Percentiles rank a stretch among this genome's conserved stretches.
Conservation (phyloP, 805 yeast genomes). For the Sugiyamaella qingdaonensis region DNA sequence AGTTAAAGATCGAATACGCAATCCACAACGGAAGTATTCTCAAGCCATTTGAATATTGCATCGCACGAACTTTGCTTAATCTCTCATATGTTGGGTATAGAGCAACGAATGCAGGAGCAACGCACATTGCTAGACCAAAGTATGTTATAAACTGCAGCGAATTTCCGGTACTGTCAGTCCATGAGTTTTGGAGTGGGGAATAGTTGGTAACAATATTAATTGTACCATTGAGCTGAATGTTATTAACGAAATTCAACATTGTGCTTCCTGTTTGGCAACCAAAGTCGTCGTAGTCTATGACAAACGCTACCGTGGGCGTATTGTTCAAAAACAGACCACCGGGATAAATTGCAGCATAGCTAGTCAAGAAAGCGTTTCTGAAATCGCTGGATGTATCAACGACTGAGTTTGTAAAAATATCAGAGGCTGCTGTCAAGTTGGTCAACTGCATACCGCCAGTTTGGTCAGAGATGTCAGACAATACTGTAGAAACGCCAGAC, state of each 20-base stretch:
- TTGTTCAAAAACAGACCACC: constrained; percentile 31
- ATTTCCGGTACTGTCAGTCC: constrained; percentile 32
- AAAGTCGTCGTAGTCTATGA: constrained; percentile 23
- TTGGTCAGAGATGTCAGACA: constrained; percentile 11
- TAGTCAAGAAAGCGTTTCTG: constrained; percentile 19
- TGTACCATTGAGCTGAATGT: constrained; percentile 29
- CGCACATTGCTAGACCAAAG: constrained; percentile 34
- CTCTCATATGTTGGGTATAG: constrained; percentile 36
- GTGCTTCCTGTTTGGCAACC: constrained; percentile 25
- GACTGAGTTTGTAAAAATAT: constrained; percentile 5
- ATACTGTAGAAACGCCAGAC: constrained; percentile 15
- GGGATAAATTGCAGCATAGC: constrained; percentile 27
- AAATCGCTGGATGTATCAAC: constrained; percentile 25
- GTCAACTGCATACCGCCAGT: constrained; percentile 5
- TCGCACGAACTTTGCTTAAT: constrained; percentile 32
- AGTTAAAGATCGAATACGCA: constrained; percentile 30
- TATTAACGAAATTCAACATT: constrained; percentile 28
- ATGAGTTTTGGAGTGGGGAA: constrained; percentile 33
- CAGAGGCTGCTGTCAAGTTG: constrained; percentile 2
- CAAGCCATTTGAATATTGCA: constrained; percentile 38
- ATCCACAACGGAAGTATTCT: constrained; percentile 33
- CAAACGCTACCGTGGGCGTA: constrained; percentile 28
- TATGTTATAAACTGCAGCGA: constrained; percentile 33
- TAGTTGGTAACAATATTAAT: constrained; percentile 27
- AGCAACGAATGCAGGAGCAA: constrained; percentile 34